phyloP scores from a whole-genome alignment of 208 protist genomes.

The Trypanosoma rangeli region DNA sequence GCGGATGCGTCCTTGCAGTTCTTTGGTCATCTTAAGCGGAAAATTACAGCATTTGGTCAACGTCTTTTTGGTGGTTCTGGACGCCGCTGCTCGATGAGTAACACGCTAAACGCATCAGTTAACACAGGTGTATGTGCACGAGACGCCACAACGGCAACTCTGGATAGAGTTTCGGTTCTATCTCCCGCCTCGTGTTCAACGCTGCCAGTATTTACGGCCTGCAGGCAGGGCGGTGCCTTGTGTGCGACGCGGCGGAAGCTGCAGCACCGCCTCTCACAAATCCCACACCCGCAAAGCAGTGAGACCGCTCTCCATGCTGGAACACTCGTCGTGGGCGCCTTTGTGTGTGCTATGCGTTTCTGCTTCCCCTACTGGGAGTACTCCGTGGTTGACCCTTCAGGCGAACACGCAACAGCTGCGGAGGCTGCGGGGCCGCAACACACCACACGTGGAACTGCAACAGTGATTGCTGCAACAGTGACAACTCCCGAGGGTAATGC shows the following conservation, averaged over 20 bases:
- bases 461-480: neutral
- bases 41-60: constrained; percentile 5
- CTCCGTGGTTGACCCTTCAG: neutral
- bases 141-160: no score
- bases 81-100: neutral
- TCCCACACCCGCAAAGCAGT: constrained; percentile 21
- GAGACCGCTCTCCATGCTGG: constrained; percentile 47
- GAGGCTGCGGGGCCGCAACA: neutral
- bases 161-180: neutral
- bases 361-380: constrained; percentile 17
- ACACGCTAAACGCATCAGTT: neutral
- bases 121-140: neutral
- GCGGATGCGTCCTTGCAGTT: neutral
- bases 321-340: constrained; percentile 63
- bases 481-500: neutral
- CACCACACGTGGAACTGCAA: neutral
- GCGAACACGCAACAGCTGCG: neutral
- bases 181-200: neutral
- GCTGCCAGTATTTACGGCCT: constrained; percentile 1
- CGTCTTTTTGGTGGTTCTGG: constrained; percentile 2
- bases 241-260: neutral
- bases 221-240: neutral
- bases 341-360: constrained; percentile 53
- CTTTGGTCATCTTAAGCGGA: constrained; percentile 2
- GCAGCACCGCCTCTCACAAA: constrained; percentile 9